Evolutionary conservation across 2,329 filamentous ascomycete species (phyloP), one percentile per base, ranked within the genome.

Genomic region (Neoarthrinium moseri): DNA sequence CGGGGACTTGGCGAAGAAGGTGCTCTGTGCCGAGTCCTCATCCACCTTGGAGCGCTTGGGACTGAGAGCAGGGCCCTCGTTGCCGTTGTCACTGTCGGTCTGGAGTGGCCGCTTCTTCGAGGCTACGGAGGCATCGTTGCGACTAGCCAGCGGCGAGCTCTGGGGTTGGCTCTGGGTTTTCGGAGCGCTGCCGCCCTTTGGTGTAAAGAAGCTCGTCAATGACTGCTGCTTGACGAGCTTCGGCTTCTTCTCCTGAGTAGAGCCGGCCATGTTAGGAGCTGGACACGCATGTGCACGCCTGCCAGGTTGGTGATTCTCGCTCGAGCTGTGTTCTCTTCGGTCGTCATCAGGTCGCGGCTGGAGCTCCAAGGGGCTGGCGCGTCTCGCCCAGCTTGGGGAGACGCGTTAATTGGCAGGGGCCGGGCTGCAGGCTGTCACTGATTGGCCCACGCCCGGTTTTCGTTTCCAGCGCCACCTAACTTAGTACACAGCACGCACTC

Each of bases 161-260:
- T 54, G 46, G n/a, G n/a, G n/a, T n/a, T n/a, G n/a, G 36, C 35
- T 50, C 42, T 56, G 57, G 39, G 65, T 55, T 45, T 67, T 66
- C 50, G 61, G 55, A 47, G 70, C 72, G 62, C 77, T 78, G 59
- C 69, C 63, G 11, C 79, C 70, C 52, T 78, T 84, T 12, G 81
- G 82, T 1, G 83, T 80, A 63, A 95, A 95, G 69, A 95, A 95
- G 61, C 84, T 91, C 3, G 89, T 94, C 50, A 96, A 85, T 1
- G 89, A 89, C 54, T 86, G 80, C 61, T 96, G 89, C 57, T 86
- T 88, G 66, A 86, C 87, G 45, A 64, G 69, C 22, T 72, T 73
- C n/a, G n/a, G n/a, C n/a, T n/a, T n/a, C n/a, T n/a, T n/a, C n/a
- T n/a, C n/a, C n/a, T n/a, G n/a, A n/a, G n/a, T n/a, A n/a, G 66